Evolutionary conservation across 2,329 filamentous ascomycete genomes (phyloP), one percentile per base, ranked within the genome.

Genomic region (Neofusicoccum umdonicola): DNA sequence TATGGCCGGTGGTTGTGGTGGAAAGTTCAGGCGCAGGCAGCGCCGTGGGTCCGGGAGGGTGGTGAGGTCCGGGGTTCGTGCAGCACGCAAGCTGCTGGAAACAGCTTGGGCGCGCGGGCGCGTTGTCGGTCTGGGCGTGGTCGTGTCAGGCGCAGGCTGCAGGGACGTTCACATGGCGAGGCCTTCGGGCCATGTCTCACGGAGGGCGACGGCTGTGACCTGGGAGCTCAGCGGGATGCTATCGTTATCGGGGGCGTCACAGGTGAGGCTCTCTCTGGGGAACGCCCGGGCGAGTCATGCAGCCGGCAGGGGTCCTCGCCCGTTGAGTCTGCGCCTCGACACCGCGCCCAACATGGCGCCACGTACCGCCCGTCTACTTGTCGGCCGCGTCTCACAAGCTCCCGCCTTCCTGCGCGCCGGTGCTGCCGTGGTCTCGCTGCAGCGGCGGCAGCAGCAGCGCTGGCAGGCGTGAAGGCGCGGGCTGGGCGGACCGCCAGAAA

Each of bases 191-290:
- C 41, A 60, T 60, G 56, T 60, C 56, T 60, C 42, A 47, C 56
- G 27, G 56, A 44, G n/a, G 17, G 42, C 39, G 27, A 47, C 27
- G 41, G 56, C 41, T 19, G 56, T 17, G 56, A 47, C 27, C 56
- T 58, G 56, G 19, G 39, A 60, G 56, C 56, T 60, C 19, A 27
- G 19, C 8, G 51, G 37, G 35, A 19, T 37, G 31, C 39, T 60
- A 60, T 60, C 56, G 56, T 60, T 60, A 60, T 60, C 56, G 56
- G 56, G 56, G 54, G 54, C 52, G 34, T 58, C 27, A 31, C 27
- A 31, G 27, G 41, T 44, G 56, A 60, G 56, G 56, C 56, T 60
- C 56, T 52, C 50, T 60, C 56, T 60, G 56, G 56, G 56, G 56
- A 60, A 60, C 39, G n/a, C 42, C 27, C 5, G 9, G 11, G 56